phyloP scores from a whole-genome alignment of 352 stramenopile genomes.

The Globisporangium uncinulatum region DNA sequence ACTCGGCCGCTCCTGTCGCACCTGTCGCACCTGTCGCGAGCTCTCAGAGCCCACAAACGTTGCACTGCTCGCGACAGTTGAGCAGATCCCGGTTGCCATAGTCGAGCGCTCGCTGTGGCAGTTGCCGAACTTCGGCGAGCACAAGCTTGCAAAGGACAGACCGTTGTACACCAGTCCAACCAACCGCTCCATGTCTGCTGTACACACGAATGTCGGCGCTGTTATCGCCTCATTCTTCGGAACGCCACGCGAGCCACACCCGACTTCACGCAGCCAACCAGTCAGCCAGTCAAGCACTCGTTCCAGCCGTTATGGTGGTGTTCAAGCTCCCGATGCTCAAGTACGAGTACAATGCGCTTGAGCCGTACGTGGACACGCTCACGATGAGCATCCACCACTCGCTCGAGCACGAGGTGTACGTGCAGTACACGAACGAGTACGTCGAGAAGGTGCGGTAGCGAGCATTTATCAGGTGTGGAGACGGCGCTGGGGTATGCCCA shows the following conservation, averaged over 20 bases:
- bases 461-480: slow-evolving; percentile 11
- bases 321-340: slow-evolving; percentile 40
- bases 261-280: background rate
- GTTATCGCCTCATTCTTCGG: background rate
- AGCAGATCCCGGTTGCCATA: background rate
- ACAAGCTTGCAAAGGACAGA: background rate
- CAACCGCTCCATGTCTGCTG: too few species aligned
- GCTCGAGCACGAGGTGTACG: slow-evolving; percentile 41
- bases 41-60: too few species aligned
- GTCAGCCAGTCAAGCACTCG: background rate
- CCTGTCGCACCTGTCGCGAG: too few species aligned
- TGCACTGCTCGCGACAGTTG: background rate
- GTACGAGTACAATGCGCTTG: slow-evolving; percentile 49
- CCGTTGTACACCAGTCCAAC: too few species aligned
- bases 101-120: background rate
- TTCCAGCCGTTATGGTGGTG: slow-evolving; percentile 13
- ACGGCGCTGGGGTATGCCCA: background rate
- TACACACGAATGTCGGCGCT: background rate
- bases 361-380: slow-evolving; percentile 44
- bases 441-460: slow-evolving; percentile 16
- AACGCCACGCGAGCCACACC: background rate
- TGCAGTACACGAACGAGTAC: slow-evolving; percentile 30
- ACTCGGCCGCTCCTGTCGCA: too few species aligned
- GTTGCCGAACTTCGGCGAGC: too few species aligned
- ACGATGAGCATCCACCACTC: slow-evolving; percentile 56